Conservation (phyloP, 345 rosid species). For the Triadica sebifera region DNA sequence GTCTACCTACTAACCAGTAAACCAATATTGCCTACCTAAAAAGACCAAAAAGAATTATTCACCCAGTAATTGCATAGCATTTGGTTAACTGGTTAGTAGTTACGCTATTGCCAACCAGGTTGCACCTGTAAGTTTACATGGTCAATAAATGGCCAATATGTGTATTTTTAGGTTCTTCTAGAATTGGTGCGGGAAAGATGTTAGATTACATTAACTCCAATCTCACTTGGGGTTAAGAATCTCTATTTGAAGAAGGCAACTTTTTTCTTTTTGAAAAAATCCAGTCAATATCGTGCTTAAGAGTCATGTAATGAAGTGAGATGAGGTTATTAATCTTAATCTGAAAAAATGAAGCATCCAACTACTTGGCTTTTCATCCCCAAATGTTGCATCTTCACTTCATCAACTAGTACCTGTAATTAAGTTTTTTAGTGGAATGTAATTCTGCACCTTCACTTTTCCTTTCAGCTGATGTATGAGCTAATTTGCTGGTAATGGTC, state of each 20-base stretch:
- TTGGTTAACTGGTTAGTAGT: not conserved
- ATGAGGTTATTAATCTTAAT: not conserved
- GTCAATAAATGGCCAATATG: not conserved
- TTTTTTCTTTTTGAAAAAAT: not conserved
- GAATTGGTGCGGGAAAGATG: not conserved
- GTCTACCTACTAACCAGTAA: no score
- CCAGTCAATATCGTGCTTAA: not conserved
- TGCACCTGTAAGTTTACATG: not conserved
- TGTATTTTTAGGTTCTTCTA: not conserved
- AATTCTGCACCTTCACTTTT: conserved; percentile 3
- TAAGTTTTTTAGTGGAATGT: not conserved
- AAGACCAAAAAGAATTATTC: not conserved
- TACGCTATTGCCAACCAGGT: not conserved
- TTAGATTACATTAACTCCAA: not conserved
- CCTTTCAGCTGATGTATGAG: not conserved
- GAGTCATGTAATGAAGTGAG: not conserved
- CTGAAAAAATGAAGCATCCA: not conserved
- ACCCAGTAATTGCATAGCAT: not conserved
- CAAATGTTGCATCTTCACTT: not conserved
- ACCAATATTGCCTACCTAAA: not conserved
- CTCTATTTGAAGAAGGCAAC: not conserved
- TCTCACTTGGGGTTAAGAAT: not conserved
- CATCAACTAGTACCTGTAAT: conserved; percentile 1
- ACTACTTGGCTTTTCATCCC: not conserved
- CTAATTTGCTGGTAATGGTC: not conserved